Conservation (phyloP, 2,329 filamentous ascomycete species). For the Xylariaceae sp. region DNA sequence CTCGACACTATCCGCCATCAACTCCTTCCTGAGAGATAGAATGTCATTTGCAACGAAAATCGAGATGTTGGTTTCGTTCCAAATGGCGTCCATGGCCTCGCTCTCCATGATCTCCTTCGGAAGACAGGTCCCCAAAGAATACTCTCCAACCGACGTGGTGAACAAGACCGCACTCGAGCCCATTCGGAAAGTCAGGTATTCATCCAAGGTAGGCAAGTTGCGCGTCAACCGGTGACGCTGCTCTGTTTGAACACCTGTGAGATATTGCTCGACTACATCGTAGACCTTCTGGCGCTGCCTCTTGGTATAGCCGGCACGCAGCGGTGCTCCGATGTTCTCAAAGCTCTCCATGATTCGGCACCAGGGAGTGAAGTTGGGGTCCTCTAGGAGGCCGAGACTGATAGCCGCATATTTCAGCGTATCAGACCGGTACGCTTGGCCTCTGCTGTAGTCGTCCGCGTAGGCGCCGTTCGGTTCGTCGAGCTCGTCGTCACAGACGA, state of each 20-base stretch:
- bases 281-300: slow-evolving; percentile 19
- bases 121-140: slow-evolving; percentile 11
- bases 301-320: slow-evolving; percentile 15
- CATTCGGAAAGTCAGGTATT: slow-evolving; percentile 24
- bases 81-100: slow-evolving; percentile 17
- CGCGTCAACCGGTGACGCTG: slow-evolving; percentile 17
- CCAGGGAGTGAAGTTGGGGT: not conserved
- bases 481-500: slow-evolving; percentile 27
- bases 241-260: slow-evolving; percentile 20
- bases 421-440: slow-evolving; percentile 18
- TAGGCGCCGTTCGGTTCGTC: slow-evolving; percentile 23
- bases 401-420: slow-evolving; percentile 14
- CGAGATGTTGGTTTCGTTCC: slow-evolving; percentile 24
- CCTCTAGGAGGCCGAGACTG: slow-evolving; percentile 2
- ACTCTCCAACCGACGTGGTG: slow-evolving; percentile 20
- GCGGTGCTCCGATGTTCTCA: slow-evolving; percentile 18
- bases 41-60: slow-evolving; percentile 25
- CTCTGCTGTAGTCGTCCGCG: slow-evolving; percentile 15
- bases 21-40: slow-evolving; percentile 17
- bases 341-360: slow-evolving; percentile 21
- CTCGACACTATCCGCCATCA: slow-evolving; percentile 4
- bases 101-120: slow-evolving; percentile 14
- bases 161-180: slow-evolving; percentile 26
- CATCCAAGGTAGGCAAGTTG: slow-evolving; percentile 18
- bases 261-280: slow-evolving; percentile 21